A percentile compares a stretch with the other conserved stretches of the same genome.
These are phyloP conservation scores for Mitragyna speciosa DNA, from an alignment of 257 asterid species.

Conservation along the genomic window DNA sequence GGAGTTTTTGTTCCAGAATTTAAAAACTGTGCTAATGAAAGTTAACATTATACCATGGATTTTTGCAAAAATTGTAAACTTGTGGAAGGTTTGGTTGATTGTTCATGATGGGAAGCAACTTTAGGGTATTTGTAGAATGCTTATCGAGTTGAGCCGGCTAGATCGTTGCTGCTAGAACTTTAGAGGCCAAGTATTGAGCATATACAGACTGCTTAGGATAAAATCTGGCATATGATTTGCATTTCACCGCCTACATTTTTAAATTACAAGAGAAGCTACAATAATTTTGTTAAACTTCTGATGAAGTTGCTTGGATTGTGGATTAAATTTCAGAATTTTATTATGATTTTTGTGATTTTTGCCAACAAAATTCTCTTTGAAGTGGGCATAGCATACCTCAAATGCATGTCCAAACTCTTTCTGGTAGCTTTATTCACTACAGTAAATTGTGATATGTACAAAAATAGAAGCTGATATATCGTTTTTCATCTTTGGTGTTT, in stretches of 20 bases:
- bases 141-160: neutral
- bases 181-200: neutral
- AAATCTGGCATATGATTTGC: neutral
- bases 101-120: neutral
- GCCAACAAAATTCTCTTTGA: neutral
- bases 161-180: neutral
- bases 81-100: neutral
- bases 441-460: neutral
- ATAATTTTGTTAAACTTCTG: neutral
- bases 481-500: neutral
- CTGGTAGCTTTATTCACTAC: neutral
- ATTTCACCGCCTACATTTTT: neutral
- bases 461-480: slow-evolving; percentile 2
- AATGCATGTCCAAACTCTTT: neutral
- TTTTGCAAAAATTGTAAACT: no score
- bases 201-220: neutral
- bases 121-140: neutral
- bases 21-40: neutral
- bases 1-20: neutral
- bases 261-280: neutral
- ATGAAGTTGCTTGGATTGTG: neutral
- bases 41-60: neutral
- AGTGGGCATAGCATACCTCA: neutral
- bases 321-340: neutral
- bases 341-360: neutral